Conservation (phyloP, 108 stramenopile genomes). For the Schizochytrium sp. region DNA sequence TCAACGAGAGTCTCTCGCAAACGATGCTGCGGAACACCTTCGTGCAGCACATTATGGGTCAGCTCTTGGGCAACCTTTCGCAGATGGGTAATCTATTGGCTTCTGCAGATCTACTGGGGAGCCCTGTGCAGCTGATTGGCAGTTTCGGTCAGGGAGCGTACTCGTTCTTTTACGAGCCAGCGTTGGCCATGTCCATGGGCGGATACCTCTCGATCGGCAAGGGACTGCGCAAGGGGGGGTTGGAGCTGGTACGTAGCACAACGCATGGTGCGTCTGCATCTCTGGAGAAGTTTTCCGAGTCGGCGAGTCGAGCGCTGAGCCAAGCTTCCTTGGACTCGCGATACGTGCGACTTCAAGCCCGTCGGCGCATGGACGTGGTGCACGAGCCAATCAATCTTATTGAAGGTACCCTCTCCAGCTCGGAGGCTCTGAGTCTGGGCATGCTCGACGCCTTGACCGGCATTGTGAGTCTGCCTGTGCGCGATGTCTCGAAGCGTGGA, state of each 20-base stretch:
- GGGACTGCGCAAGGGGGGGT: background rate
- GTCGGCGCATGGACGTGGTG: background rate
- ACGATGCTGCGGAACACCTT: background rate
- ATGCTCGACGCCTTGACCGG: background rate
- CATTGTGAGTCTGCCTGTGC: background rate
- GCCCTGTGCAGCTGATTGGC: background rate
- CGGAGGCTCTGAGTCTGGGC: background rate
- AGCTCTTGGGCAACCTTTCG: background rate
- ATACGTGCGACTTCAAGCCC: background rate
- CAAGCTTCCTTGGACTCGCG: background rate
- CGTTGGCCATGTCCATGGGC: background rate
- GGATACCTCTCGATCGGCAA: background rate
- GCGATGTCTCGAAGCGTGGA: background rate
- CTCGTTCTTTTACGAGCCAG: constrained; percentile 1
- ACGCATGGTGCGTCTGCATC: background rate
- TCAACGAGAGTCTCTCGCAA: background rate
- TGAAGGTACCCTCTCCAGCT: background rate
- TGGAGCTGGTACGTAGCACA: background rate
- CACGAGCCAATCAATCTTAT: constrained; percentile 1
- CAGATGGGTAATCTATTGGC: background rate
- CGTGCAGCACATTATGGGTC: background rate
- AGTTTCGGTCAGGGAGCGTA: constrained; percentile 5
- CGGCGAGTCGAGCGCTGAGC: background rate
- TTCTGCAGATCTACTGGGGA: background rate
- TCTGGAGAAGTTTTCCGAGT: background rate